Evolutionary conservation across 805 yeast genomes (phyloP).

Genomic region (Cyberlindnera mycetangii): DNA sequence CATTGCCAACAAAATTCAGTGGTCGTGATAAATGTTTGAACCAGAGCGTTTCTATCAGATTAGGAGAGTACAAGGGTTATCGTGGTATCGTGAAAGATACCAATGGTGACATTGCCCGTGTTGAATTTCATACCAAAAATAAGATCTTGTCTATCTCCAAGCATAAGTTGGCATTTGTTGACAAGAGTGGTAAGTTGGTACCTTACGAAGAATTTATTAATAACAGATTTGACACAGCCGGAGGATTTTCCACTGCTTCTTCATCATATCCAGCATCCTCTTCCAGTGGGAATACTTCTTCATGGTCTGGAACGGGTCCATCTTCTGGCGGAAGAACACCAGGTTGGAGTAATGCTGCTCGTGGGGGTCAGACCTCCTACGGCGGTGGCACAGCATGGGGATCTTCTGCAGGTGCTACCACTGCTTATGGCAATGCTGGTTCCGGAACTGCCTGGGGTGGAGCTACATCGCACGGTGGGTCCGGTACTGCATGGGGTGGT

Average conservation of each 20-base stretch:
- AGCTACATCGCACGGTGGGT: conserved; percentile 32
- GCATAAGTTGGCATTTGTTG: conserved; percentile 68
- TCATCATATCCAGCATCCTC: conserved; percentile 1
- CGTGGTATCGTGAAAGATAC: conserved; percentile 93
- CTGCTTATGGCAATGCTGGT: conserved; percentile 31
- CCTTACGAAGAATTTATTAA: conserved; percentile 80
- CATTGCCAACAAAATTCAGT: conserved; percentile 50
- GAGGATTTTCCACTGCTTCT: conserved; percentile 4
- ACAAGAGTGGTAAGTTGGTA: conserved; percentile 63
- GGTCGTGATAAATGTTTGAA: conserved; percentile 83
- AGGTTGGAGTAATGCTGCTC: conserved; percentile 41
- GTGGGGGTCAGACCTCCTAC: conserved; percentile 42
- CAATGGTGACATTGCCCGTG: conserved; percentile 86
- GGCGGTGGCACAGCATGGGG: conserved; percentile 29
- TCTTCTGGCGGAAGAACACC: conserved; percentile 40
- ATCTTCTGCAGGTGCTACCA: conserved; percentile 39
- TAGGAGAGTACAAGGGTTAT: conserved; percentile 91
- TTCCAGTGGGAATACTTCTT: conserved; percentile 23
- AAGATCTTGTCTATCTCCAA: conserved; percentile 85
- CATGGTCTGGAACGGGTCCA: conserved; percentile 18
- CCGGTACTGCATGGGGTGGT: conserved; percentile 43
- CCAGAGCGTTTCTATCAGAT: conserved; percentile 81
- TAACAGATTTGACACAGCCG: conserved; percentile 30
- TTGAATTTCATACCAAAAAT: conserved; percentile 89
- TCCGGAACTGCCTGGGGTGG: conserved; percentile 46